phyloP scores from a whole-genome alignment of 2,329 filamentous ascomycete genomes.

The Diaporthe sp. region DNA sequence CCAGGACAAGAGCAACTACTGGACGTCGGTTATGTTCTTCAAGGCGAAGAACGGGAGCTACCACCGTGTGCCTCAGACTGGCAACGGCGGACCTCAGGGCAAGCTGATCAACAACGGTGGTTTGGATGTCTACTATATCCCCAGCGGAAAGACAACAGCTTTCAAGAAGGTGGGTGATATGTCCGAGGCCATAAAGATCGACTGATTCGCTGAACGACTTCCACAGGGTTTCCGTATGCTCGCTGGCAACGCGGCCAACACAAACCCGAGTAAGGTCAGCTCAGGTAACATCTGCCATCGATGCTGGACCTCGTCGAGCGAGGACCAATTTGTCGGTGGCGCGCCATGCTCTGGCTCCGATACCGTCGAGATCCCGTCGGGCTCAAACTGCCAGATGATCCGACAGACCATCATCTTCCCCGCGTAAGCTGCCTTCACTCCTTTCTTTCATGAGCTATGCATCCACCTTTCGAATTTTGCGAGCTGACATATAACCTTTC shows the following conservation, averaged over 20 bases:
- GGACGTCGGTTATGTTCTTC: slow-evolving; percentile 63
- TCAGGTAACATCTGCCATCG: slow-evolving; percentile 61
- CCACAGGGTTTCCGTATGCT: slow-evolving; percentile 62
- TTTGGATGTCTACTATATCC: slow-evolving; percentile 61
- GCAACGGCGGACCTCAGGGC: slow-evolving; percentile 61
- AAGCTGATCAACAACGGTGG: slow-evolving; percentile 59
- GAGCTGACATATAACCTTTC: slow-evolving; percentile 44
- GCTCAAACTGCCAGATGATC: slow-evolving; percentile 65
- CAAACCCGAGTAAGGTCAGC: slow-evolving; percentile 55
- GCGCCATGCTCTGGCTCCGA: slow-evolving; percentile 64
- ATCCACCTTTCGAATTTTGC: slow-evolving; percentile 46
- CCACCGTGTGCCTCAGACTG: slow-evolving; percentile 59
- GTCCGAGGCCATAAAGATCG: no score
- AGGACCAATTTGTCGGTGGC: slow-evolving; percentile 62
- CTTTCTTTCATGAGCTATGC: neutral
- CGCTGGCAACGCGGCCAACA: slow-evolving; percentile 59
- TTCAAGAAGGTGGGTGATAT: slow-evolving; percentile 53
- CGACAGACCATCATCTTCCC: slow-evolving; percentile 67
- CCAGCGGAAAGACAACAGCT: slow-evolving; percentile 57
- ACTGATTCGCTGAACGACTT: neutral
- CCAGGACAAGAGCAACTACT: slow-evolving; percentile 63
- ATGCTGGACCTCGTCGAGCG: slow-evolving; percentile 61
- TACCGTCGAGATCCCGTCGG: slow-evolving; percentile 63
- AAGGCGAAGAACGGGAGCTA: slow-evolving; percentile 59
- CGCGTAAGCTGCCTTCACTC: slow-evolving; percentile 44